These are phyloP conservation scores for Phytophthora melonis DNA, from an alignment of 352 stramenopile species.

Conservation along the genomic window DNA sequence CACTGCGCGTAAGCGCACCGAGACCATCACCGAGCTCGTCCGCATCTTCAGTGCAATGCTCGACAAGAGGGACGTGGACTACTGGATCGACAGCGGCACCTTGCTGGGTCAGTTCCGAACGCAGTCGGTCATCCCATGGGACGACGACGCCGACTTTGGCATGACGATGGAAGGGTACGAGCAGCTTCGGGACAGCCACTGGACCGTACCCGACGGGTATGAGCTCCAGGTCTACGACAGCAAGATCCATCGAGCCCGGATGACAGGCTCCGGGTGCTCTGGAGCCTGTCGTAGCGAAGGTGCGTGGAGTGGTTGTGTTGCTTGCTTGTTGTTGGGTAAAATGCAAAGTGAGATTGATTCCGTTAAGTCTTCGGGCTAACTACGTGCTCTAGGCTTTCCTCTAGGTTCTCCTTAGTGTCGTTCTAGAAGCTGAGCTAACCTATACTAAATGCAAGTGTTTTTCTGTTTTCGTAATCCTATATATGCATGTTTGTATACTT, in stretches of 20 bases:
- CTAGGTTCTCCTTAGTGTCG: no score
- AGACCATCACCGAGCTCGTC: conserved; percentile 53
- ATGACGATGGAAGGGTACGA: conserved; percentile 56
- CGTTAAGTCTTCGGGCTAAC: no score
- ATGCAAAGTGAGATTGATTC: no score
- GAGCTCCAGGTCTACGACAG: conserved; percentile 66
- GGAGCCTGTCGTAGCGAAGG: no score
- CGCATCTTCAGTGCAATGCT: conserved; percentile 51
- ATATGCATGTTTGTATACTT: no score
- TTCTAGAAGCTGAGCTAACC: no score
- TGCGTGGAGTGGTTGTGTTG: no score
- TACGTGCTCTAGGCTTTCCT: no score
- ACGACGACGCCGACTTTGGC: conserved; percentile 65
- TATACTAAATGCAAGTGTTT: no score
- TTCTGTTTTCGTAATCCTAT: no score
- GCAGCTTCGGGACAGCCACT: conserved; percentile 38
- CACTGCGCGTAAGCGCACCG: conserved; percentile 44
- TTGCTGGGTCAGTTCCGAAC: conserved; percentile 62
- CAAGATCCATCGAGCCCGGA: conserved; percentile 33
- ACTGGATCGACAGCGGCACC: conserved; percentile 77
- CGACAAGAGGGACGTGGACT: conserved; percentile 55
- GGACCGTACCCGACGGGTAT: conserved; percentile 44
- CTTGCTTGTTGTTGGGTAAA: no score
- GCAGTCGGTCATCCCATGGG: conserved; percentile 62
- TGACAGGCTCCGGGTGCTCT: no score